Evolutionary conservation across 768 basidiomycete genomes (phyloP).

Genomic region (Pholiota microspora): DNA sequence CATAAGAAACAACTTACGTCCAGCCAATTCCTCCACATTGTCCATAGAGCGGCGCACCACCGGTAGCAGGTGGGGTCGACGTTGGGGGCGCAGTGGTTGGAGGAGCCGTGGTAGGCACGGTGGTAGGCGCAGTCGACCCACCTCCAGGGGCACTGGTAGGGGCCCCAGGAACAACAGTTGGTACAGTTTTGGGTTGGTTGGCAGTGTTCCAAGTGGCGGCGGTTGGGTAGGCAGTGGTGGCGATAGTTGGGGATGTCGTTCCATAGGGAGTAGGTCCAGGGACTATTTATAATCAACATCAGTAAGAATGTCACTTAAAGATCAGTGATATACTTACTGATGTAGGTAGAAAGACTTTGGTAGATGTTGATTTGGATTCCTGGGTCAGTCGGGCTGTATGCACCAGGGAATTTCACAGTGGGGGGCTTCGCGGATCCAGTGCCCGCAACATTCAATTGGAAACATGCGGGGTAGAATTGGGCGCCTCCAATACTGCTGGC

Average conservation of each 20-base stretch:
- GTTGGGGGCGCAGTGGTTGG: conserved; percentile 5
- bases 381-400: conserved; percentile 65
- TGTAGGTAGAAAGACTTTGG: conserved; percentile 36
- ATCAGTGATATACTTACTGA: conserved; percentile 24
- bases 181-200: conserved; percentile 42
- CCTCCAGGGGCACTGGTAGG: conserved; percentile 4
- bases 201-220: conserved; percentile 52
- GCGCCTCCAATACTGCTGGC: conserved; percentile 57
- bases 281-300: conserved; percentile 24
- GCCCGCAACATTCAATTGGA: conserved; percentile 53
- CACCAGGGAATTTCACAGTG: conserved; percentile 63
- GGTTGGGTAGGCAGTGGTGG: conserved; percentile 40
- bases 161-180: conserved; percentile 27
- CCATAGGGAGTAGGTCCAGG: conserved; percentile 47
- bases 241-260: conserved; percentile 35
- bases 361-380: conserved; percentile 58
- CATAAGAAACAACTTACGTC: conserved; percentile 10
- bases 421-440: conserved; percentile 46
- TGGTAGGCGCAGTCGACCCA: conserved; percentile 3
- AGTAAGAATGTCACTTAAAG: background rate
- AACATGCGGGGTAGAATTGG: conserved; percentile 77
- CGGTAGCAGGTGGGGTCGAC: conserved; percentile 6
- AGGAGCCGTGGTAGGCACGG: background rate
- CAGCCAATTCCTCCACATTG: conserved; percentile 24
- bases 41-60: conserved; percentile 17